Conservation (phyloP, 805 yeast species). For the Soucietia sequanensis region DNA sequence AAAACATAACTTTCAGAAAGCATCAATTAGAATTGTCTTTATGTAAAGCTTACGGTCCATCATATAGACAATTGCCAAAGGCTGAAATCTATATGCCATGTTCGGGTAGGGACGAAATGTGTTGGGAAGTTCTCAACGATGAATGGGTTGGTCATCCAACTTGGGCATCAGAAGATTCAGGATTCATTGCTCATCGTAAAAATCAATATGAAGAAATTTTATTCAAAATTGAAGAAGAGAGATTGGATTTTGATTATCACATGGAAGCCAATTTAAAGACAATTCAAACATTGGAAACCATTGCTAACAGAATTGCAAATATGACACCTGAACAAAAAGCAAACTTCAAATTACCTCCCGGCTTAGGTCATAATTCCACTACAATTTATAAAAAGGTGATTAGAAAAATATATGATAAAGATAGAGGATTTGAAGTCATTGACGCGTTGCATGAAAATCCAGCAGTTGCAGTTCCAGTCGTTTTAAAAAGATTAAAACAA, state of each 20-base stretch:
- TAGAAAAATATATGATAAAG: constrained; percentile 88
- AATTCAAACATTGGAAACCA: constrained; percentile 91
- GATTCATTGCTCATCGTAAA: constrained; percentile 97
- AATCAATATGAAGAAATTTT: constrained; percentile 96
- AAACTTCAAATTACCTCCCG: constrained; percentile 82
- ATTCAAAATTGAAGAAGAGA: constrained; percentile 93
- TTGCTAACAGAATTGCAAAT: constrained; percentile 88
- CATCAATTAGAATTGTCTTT: constrained; percentile 86
- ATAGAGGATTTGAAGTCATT: constrained; percentile 93
- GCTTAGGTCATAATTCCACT: constrained; percentile 86
- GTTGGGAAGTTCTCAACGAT: constrained; percentile 97
- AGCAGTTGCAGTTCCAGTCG: constrained; percentile 91
- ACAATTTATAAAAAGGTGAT: constrained; percentile 94
- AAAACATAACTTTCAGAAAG: constrained; percentile 82
- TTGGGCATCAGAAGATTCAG: constrained; percentile 99
- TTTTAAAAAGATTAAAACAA: constrained; percentile 87
- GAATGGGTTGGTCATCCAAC: constrained; percentile 99
- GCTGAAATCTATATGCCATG: constrained; percentile 96
- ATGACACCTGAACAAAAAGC: constrained; percentile 92
- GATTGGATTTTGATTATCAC: constrained; percentile 94
- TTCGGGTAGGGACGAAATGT: constrained; percentile 97
- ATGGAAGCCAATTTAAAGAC: constrained; percentile 95
- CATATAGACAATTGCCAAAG: constrained; percentile 89
- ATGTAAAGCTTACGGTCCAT: constrained; percentile 94
- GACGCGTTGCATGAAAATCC: constrained; percentile 96